phyloP scores from a whole-genome alignment of 2,329 filamentous ascomycete species.

The Fusarium hostae region DNA sequence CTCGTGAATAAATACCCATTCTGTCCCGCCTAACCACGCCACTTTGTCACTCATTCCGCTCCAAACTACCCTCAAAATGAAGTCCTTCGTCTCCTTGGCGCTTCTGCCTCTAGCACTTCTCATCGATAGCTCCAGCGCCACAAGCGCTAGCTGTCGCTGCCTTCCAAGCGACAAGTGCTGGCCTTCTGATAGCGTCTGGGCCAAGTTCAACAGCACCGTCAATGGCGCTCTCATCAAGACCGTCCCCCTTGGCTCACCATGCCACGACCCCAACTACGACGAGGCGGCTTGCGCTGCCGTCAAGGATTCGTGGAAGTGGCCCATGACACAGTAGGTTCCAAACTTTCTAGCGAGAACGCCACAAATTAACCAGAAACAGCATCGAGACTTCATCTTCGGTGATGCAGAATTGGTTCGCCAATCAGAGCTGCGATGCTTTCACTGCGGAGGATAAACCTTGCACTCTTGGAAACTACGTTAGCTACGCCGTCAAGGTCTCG shows the following conservation, averaged over 20 bases:
- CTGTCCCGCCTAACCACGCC: background rate
- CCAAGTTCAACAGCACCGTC: constrained; percentile 61
- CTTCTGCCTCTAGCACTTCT: constrained; percentile 28
- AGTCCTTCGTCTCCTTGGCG: constrained; percentile 22
- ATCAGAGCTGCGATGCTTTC: constrained; percentile 53
- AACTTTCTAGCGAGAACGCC: background rate
- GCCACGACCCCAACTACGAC: constrained; percentile 62
- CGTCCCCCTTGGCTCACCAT: constrained; percentile 60
- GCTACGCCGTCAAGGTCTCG: constrained; percentile 52
- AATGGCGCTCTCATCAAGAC: constrained; percentile 62
- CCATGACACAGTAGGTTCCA: constrained; percentile 57
- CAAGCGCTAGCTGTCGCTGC: constrained; percentile 54
- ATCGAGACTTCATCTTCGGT: constrained; percentile 53
- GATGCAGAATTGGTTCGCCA: constrained; percentile 53
- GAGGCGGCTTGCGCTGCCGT: constrained; percentile 56
- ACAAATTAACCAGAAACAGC: constrained; percentile 32
- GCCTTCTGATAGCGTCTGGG: constrained; percentile 59
- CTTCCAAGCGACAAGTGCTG: constrained; percentile 64
- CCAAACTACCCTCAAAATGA: constrained; percentile 27
- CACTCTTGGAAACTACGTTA: constrained; percentile 56
- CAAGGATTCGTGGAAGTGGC: constrained; percentile 55
- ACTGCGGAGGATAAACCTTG: constrained; percentile 53
- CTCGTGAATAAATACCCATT: constrained; percentile 8
- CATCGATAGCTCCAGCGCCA: constrained; percentile 3
- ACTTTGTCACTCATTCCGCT: constrained; percentile 6